Conservation (phyloP, 2,329 filamentous ascomycete species). For the Aschersonia sp. region DNA sequence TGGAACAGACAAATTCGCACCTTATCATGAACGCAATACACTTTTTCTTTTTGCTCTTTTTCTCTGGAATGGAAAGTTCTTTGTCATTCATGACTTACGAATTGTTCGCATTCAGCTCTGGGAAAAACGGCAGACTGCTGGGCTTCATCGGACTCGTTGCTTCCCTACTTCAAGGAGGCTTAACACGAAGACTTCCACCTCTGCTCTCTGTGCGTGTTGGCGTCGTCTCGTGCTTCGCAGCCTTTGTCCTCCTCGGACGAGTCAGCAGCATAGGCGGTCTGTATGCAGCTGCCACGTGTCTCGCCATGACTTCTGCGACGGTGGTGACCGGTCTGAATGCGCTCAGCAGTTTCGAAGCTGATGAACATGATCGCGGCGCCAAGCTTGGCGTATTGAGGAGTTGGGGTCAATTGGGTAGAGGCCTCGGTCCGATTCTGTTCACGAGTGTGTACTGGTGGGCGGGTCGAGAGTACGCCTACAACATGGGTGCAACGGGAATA, state of each 20-base stretch:
- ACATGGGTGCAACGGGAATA: slow-evolving; percentile 68
- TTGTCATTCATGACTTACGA: slow-evolving; percentile 96
- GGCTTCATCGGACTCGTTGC: slow-evolving; percentile 87
- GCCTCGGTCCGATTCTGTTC: slow-evolving; percentile 77
- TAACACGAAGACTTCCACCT: slow-evolving; percentile 74
- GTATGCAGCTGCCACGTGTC: slow-evolving; percentile 67
- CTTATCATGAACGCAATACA: slow-evolving; percentile 71
- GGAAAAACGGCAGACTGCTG: slow-evolving; percentile 70
- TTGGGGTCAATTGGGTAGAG: slow-evolving; percentile 77
- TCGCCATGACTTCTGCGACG: slow-evolving; percentile 84
- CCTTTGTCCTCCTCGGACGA: slow-evolving; percentile 66
- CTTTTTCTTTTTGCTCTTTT: slow-evolving; percentile 86
- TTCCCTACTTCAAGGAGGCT: slow-evolving; percentile 82
- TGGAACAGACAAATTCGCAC: slow-evolving; percentile 63
- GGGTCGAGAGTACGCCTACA: slow-evolving; percentile 74
- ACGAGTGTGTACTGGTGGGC: slow-evolving; percentile 99
- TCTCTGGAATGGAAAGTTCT: slow-evolving; percentile 96
- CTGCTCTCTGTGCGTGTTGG: slow-evolving; percentile 68
- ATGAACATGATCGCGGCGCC: slow-evolving; percentile 63
- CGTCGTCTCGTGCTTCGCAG: slow-evolving; percentile 59
- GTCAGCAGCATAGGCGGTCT: slow-evolving; percentile 55
- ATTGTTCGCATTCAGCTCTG: slow-evolving; percentile 69
- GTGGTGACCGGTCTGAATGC: slow-evolving; percentile 92
- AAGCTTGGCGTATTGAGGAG: slow-evolving; percentile 74
- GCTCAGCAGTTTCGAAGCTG: slow-evolving; percentile 79